Conservation (phyloP, 1,284 basidiomycete genomes). For the Heterobasidion irregulare region DNA sequence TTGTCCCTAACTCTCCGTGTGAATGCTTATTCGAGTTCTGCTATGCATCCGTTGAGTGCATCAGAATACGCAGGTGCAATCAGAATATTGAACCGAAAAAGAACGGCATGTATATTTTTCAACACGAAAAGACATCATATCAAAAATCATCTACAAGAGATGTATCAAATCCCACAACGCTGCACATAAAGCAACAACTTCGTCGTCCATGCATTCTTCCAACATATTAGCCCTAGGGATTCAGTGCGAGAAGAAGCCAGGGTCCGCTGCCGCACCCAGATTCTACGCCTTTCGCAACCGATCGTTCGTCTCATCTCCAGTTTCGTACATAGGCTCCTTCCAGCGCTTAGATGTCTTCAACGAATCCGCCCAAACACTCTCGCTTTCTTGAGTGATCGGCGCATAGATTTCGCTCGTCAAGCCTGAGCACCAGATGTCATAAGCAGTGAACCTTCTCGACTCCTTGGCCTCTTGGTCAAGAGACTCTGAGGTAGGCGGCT, state of each 20-base stretch:
- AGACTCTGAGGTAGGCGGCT: neutral
- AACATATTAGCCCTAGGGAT: neutral
- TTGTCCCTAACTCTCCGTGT: too few relatives aligned
- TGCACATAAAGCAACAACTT: too few relatives aligned
- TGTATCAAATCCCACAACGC: too few relatives aligned
- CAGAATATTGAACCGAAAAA: too few relatives aligned
- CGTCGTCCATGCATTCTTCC: neutral
- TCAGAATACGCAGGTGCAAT: too few relatives aligned
- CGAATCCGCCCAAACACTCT: neutral
- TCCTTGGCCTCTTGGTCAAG: neutral
- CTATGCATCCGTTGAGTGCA: too few relatives aligned
- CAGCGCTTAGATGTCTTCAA: neutral
- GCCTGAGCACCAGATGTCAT: constrained; percentile 15
- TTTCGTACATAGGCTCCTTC: neutral
- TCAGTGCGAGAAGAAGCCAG: neutral
- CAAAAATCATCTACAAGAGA: too few relatives aligned
- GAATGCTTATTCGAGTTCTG: too few relatives aligned
- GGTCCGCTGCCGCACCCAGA: neutral
- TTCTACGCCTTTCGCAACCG: neutral
- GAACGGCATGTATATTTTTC: too few relatives aligned
- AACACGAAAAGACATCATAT: too few relatives aligned
- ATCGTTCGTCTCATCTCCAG: neutral
- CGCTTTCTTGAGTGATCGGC: neutral
- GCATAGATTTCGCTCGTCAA: neutral
- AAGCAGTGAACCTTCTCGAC: constrained; percentile 7